phyloP scores from a whole-genome alignment of 768 basidiomycete species.

The Gyrodon lividus region DNA sequence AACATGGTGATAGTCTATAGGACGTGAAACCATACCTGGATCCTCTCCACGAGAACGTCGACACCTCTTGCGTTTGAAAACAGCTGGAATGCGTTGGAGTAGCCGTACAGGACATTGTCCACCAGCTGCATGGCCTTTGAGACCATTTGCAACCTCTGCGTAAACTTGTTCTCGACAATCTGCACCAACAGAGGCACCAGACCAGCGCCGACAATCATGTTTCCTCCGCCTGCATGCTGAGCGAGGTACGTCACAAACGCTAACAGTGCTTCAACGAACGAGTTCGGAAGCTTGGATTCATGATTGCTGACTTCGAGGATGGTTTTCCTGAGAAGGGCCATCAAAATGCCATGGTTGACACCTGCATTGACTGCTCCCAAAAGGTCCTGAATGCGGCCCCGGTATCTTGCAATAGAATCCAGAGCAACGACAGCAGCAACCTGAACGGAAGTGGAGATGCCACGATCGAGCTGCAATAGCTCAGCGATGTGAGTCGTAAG shows the following conservation, averaged over 20 bases:
- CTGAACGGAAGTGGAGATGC: slow-evolving; percentile 70
- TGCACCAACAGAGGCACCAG: slow-evolving; percentile 87
- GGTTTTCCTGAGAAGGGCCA: slow-evolving; percentile 84
- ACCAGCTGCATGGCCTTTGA: slow-evolving; percentile 91
- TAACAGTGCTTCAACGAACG: slow-evolving; percentile 81
- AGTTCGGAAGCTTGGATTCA: slow-evolving; percentile 64
- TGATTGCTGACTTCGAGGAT: slow-evolving; percentile 69
- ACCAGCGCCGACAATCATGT: slow-evolving; percentile 94
- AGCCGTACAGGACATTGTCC: slow-evolving; percentile 90
- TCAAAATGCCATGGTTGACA: slow-evolving; percentile 92
- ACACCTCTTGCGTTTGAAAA: slow-evolving; percentile 87
- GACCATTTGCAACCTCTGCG: slow-evolving; percentile 69
- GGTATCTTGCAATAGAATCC: slow-evolving; percentile 86
- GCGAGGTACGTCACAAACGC: slow-evolving; percentile 87
- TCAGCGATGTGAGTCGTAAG: slow-evolving; percentile 86
- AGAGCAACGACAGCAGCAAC: slow-evolving; percentile 86
- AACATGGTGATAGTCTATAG: slow-evolving; percentile 1
- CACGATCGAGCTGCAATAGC: slow-evolving; percentile 77
- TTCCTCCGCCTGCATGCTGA: slow-evolving; percentile 80
- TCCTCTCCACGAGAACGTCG: slow-evolving; percentile 78
- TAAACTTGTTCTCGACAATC: slow-evolving; percentile 74
- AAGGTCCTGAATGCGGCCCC: slow-evolving; percentile 81
- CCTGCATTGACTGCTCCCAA: slow-evolving; percentile 90
- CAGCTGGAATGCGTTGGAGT: slow-evolving; percentile 80
- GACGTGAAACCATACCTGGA: slow-evolving; percentile 58